These are phyloP conservation scores for Rhododendron ovatum DNA, from an alignment of 148 eudicot genomes.

Conservation along the genomic window DNA sequence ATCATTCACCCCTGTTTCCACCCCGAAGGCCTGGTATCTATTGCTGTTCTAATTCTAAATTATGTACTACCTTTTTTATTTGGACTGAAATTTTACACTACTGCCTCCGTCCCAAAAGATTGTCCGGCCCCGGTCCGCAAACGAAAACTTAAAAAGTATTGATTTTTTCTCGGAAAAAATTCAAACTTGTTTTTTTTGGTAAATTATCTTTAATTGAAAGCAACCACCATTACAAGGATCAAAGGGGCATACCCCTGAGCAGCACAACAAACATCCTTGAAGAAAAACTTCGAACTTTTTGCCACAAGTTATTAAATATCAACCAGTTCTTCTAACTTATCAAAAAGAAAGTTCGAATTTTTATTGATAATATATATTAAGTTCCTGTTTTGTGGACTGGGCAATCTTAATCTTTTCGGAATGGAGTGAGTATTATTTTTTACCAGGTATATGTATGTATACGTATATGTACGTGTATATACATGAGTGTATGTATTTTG, in stretches of 20 bases:
- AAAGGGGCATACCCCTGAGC: no score
- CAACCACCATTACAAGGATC: no score
- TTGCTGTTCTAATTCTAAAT: neutral
- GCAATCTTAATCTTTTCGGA: neutral
- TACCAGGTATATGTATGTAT: no score
- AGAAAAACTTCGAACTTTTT: neutral
- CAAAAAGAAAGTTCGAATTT: neutral
- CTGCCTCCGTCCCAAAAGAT: neutral
- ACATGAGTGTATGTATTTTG: neutral
- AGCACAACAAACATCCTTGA: neutral
- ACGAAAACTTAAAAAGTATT: neutral
- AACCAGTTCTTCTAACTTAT: neutral
- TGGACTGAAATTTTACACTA: neutral
- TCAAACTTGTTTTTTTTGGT: neutral
- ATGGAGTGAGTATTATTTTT: neutral
- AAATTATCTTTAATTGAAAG: no score
- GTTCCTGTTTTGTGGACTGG: neutral
- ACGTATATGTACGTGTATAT: neutral
- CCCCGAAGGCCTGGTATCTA: conserved; percentile 18
- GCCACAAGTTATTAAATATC: neutral
- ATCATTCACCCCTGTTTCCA: conserved; percentile 38
- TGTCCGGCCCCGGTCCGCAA: neutral
- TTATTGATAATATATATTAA: neutral
- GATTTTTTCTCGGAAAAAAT: neutral
- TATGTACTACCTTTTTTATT: no score